Evolutionary conservation across 768 basidiomycete species (phyloP).

Genomic region (Boletus rufocinnamomeus): DNA sequence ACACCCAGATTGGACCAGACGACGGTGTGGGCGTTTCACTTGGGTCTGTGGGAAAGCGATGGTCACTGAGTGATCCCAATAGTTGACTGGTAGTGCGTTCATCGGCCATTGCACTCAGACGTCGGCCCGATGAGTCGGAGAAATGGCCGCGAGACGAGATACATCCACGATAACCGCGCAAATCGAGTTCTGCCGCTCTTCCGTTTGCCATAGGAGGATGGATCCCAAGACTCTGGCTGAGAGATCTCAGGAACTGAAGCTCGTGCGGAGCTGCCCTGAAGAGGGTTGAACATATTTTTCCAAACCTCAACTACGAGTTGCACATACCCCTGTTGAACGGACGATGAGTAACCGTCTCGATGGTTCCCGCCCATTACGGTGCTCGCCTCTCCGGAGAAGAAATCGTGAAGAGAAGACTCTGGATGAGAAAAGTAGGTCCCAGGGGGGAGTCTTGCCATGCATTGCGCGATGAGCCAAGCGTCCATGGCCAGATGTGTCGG

Average conservation of each 20-base stretch:
- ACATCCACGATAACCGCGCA: not conserved
- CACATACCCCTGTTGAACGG: constrained; percentile 1
- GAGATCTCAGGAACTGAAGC: constrained; percentile 7
- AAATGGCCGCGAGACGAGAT: not conserved
- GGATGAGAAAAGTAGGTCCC: constrained; percentile 16
- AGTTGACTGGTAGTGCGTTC: not conserved
- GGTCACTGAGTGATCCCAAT: not conserved
- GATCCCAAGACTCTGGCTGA: constrained; percentile 7
- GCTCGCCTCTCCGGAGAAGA: constrained; percentile 11
- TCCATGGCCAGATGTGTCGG: constrained; percentile 1
- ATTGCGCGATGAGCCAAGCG: constrained; percentile 14
- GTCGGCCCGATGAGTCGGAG: not conserved
- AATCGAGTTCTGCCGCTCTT: not conserved
- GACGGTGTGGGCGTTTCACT: not conserved
- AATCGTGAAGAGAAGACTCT: constrained; percentile 16
- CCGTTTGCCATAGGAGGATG: not conserved
- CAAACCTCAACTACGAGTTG: not conserved
- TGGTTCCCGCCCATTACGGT: not conserved
- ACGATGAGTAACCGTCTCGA: not conserved
- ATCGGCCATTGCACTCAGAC: not conserved
- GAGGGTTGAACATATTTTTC: not conserved
- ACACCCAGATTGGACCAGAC: not conserved
- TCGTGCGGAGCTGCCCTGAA: constrained; percentile 11
- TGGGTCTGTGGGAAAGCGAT: not conserved
- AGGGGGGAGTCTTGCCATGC: constrained; percentile 16